These are phyloP conservation scores for Phlebiopsis flavidoalba DNA, from an alignment of 768 basidiomycete genomes.

Conservation along the genomic window DNA sequence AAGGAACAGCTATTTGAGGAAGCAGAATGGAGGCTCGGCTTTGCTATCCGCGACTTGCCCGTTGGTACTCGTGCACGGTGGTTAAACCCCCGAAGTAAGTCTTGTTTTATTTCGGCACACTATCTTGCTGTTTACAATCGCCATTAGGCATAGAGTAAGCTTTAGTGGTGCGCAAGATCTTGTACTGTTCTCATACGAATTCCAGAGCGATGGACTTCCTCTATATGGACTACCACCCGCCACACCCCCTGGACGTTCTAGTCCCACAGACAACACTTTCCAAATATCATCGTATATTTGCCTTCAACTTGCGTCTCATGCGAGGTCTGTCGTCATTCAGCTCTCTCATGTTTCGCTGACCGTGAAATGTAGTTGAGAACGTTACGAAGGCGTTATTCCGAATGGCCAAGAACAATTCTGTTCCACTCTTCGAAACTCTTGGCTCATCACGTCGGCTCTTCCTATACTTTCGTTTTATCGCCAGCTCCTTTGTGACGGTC, in stretches of 20 bases:
- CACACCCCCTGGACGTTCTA: slow-evolving; percentile 66
- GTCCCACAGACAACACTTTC: slow-evolving; percentile 69
- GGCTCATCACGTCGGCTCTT: slow-evolving; percentile 47
- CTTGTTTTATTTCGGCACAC: neutral
- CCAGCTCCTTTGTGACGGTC: slow-evolving; percentile 63
- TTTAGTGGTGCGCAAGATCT: neutral
- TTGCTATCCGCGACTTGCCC: slow-evolving; percentile 74
- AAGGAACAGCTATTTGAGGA: slow-evolving; percentile 28
- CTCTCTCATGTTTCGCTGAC: neutral
- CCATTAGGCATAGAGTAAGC: slow-evolving; percentile 45
- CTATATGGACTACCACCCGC: slow-evolving; percentile 85
- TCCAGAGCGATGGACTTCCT: slow-evolving; percentile 82
- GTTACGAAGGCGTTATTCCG: slow-evolving; percentile 63
- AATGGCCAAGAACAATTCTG: slow-evolving; percentile 41
- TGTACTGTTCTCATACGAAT: neutral
- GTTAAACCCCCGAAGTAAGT: slow-evolving; percentile 78
- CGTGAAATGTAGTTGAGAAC: slow-evolving; percentile 48
- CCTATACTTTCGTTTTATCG: slow-evolving; percentile 68
- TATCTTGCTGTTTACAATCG: slow-evolving; percentile 23
- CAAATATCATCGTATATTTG: slow-evolving; percentile 83
- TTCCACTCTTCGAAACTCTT: slow-evolving; percentile 56
- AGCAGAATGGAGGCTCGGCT: slow-evolving; percentile 74
- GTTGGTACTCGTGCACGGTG: slow-evolving; percentile 64
- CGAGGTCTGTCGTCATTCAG: slow-evolving; percentile 48
- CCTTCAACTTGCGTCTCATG: slow-evolving; percentile 71